Percentiles rank a stretch among this genome's conserved stretches.
Conservation (phyloP, 345 rosid genomes). For the Boechera stricta region DNA sequence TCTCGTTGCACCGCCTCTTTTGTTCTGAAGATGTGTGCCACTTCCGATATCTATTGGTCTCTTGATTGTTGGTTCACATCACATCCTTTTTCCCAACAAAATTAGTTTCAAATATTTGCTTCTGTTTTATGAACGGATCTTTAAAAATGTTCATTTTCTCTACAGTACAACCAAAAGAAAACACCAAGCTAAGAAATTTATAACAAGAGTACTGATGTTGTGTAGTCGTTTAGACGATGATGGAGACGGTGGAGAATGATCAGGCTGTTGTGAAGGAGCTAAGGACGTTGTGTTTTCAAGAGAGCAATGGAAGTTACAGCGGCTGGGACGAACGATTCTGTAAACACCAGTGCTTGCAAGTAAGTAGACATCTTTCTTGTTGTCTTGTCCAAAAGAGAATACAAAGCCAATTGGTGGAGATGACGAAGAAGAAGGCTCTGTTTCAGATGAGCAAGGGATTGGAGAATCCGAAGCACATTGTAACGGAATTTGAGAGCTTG, state of each 20-base stretch:
- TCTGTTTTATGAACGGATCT: too few relatives aligned
- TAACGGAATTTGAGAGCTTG: conserved; percentile 55
- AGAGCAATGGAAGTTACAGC: conserved; percentile 74
- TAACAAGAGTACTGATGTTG: not conserved
- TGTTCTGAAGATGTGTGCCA: too few relatives aligned
- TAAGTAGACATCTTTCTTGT: conserved; percentile 64
- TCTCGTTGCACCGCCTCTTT: too few relatives aligned
- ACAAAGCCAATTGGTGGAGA: conserved; percentile 67
- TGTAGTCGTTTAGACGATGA: conserved; percentile 23
- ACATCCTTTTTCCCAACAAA: too few relatives aligned
- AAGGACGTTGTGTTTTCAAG: conserved; percentile 59
- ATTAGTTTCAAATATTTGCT: too few relatives aligned
- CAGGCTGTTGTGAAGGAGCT: conserved; percentile 49
- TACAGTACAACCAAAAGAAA: conserved; percentile 9
- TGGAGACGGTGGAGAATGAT: conserved; percentile 49
- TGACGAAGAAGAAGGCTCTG: conserved; percentile 52
- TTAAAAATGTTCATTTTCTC: not conserved
- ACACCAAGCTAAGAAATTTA: conserved; percentile 23
- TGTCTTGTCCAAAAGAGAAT: conserved; percentile 85
- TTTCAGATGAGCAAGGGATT: conserved; percentile 52
- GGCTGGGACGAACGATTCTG: conserved; percentile 80
- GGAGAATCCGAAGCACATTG: conserved; percentile 72
- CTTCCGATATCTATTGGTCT: too few relatives aligned
- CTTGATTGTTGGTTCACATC: too few relatives aligned
- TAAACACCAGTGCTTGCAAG: conserved; percentile 75